Conservation (phyloP, 495 filamentous ascomycete species). For the Apiosordaria backusii region DNA sequence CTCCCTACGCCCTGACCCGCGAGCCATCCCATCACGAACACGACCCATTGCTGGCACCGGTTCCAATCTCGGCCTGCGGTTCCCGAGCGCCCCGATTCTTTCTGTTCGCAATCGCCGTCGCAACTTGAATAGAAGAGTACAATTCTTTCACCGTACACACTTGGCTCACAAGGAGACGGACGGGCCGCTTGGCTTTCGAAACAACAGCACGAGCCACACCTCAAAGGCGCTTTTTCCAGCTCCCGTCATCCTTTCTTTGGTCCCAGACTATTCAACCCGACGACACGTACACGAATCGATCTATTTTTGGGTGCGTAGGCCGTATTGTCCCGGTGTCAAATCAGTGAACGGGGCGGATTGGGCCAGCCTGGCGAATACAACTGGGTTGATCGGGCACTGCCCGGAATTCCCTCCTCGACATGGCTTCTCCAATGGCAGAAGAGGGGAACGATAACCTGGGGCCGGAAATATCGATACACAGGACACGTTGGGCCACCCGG, state of each 20-base stretch:
- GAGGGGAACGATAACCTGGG: conserved; percentile 39
- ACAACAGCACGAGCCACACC: conserved; percentile 4
- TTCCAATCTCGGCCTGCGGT: background rate
- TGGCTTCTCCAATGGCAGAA: conserved; percentile 41
- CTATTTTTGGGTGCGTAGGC: background rate
- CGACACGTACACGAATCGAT: background rate
- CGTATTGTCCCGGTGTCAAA: conserved; percentile 24
- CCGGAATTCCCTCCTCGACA: conserved; percentile 41
- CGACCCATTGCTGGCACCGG: background rate
- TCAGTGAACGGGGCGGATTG: conserved; percentile 31
- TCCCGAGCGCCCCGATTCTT: background rate
- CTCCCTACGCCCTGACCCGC: conserved; percentile 13
- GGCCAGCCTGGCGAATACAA: conserved; percentile 45
- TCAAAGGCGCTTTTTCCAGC: background rate
- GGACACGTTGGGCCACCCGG: conserved; percentile 93
- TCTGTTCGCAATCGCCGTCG: background rate
- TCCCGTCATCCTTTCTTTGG: background rate
- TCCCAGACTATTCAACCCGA: background rate
- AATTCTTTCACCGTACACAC: background rate
- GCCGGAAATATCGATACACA: conserved; percentile 50
- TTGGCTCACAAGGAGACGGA: background rate
- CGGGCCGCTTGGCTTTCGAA: conserved; percentile 1
- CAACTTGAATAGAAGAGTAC: background rate
- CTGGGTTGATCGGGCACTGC: conserved; percentile 49
- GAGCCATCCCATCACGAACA: conserved; percentile 4